A percentile compares a stretch with the other conserved stretches of the same genome.
Conservation (phyloP, 768 basidiomycete species). For the Suillus weaverae region DNA sequence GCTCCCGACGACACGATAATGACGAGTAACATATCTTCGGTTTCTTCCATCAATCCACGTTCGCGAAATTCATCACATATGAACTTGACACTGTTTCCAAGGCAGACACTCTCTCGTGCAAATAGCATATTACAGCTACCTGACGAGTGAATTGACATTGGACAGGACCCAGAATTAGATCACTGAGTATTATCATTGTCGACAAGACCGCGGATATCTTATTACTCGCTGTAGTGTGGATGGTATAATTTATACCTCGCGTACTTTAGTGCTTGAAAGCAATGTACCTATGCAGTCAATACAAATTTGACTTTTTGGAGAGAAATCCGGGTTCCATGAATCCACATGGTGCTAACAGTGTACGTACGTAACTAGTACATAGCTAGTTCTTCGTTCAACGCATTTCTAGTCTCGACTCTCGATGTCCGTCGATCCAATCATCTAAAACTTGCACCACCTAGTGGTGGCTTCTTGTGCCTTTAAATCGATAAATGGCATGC, state of each 20-base stretch:
- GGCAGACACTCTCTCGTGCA: constrained; percentile 40
- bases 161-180: background rate
- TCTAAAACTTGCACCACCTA: background rate
- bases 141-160: background rate
- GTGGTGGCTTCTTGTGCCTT: background rate
- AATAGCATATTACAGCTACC: constrained; percentile 24
- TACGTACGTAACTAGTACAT: background rate
- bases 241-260: background rate
- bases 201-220: background rate
- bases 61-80: constrained; percentile 70
- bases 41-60: constrained; percentile 47
- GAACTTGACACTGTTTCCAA: constrained; percentile 55
- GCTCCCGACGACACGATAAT: constrained; percentile 17
- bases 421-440: background rate
- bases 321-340: background rate
- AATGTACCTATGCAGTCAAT: background rate
- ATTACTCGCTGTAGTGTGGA: background rate
- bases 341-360: too few species aligned
- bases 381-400: background rate
- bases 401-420: background rate
- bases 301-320: background rate
- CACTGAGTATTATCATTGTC: background rate
- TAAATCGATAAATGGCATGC: background rate
- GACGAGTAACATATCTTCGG: constrained; percentile 36
- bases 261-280: background rate